phyloP scores from a whole-genome alignment of 495 filamentous ascomycete genomes.

The Daldinia loculata region DNA sequence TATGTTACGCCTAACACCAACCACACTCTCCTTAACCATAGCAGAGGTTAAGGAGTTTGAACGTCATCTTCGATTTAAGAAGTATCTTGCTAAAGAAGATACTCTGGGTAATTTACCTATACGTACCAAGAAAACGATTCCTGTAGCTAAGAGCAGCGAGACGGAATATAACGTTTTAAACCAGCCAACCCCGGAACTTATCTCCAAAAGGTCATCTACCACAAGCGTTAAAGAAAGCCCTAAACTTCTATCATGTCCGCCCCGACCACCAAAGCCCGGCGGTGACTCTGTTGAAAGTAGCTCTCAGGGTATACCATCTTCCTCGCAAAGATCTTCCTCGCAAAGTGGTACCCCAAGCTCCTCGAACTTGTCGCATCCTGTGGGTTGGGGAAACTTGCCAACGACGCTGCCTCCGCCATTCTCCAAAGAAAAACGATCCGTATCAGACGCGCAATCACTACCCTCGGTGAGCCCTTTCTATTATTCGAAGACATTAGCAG shows the following conservation, averaged over 20 bases:
- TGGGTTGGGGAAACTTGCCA: slow-evolving; percentile 37
- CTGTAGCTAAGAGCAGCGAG: slow-evolving; percentile 11
- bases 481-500: neutral
- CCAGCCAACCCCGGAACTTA: slow-evolving; percentile 6
- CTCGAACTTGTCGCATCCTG: slow-evolving; percentile 7
- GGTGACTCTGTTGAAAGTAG: slow-evolving; percentile 19
- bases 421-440: slow-evolving; percentile 55
- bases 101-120: slow-evolving; percentile 30
- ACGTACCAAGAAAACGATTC: slow-evolving; percentile 19
- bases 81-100: slow-evolving; percentile 45
- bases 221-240: slow-evolving; percentile 19
- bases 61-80: slow-evolving; percentile 51
- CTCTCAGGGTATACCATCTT: slow-evolving; percentile 26
- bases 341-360: slow-evolving; percentile 28
- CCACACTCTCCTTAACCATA: slow-evolving; percentile 61
- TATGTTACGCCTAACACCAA: slow-evolving; percentile 67
- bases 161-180: slow-evolving; percentile 21
- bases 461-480: slow-evolving; percentile 46
- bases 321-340: slow-evolving; percentile 32
- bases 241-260: slow-evolving; percentile 23
- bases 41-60: slow-evolving; percentile 62
- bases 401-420: slow-evolving; percentile 53
- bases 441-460: slow-evolving; percentile 61
- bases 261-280: slow-evolving; percentile 23
- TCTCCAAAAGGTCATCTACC: slow-evolving; percentile 8